These are phyloP conservation scores for Cinnamomum chago DNA, from an alignment of 164 flowering plant genomes.

Conservation along the genomic window DNA sequence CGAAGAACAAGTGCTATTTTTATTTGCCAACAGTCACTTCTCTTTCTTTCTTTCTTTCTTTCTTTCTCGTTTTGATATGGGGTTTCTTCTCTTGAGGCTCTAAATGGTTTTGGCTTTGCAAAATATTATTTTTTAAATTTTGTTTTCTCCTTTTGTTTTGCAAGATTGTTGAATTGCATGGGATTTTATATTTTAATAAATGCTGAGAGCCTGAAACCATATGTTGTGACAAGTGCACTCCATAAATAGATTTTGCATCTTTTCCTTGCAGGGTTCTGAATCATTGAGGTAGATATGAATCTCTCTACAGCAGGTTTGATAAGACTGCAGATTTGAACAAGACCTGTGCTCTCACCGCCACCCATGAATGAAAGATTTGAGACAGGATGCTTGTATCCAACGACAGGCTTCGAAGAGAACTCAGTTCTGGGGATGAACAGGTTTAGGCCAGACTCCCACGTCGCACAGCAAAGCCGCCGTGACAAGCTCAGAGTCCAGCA, in stretches of 20 bases:
- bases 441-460: constrained; percentile 50
- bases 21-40: not conserved
- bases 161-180: not conserved
- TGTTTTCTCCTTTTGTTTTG: not conserved
- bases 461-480: constrained; percentile 73
- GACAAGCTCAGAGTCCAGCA: constrained; percentile 58
- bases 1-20: not conserved
- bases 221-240: too few species aligned
- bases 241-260: not conserved
- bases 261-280: not conserved
- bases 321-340: not conserved
- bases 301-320: not conserved
- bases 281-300: not conserved
- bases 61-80: not conserved
- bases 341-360: not conserved
- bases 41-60: not conserved
- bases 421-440: constrained; percentile 34
- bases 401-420: constrained; percentile 6
- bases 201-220: not conserved
- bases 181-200: not conserved
- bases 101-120: not conserved
- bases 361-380: constrained; percentile 22
- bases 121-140: not conserved
- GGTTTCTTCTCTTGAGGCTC: not conserved
- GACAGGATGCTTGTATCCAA: constrained; percentile 10